These are phyloP conservation scores for Hypoxylon sp. DNA, from an alignment of 2,329 filamentous ascomycete genomes.

Conservation along the genomic window DNA sequence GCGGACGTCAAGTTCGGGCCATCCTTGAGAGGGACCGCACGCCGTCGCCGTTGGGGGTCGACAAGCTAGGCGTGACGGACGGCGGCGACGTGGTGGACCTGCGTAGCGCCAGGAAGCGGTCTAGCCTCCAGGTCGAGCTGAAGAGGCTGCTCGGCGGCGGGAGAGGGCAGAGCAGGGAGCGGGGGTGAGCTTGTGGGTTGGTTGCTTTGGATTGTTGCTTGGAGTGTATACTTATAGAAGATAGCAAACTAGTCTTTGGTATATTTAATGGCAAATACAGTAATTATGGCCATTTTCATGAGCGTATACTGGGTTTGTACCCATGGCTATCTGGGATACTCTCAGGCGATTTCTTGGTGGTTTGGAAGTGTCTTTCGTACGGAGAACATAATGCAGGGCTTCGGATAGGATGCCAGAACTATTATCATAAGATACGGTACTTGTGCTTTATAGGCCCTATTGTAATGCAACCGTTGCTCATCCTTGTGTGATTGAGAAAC, in stretches of 20 bases:
- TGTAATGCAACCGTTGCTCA: neutral
- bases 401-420: no score
- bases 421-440: no score
- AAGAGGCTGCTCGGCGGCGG: conserved; percentile 25
- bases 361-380: no score
- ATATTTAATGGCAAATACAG: neutral
- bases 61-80: conserved; percentile 5
- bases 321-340: no score
- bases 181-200: neutral
- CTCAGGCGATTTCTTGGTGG: no score
- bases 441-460: no score
- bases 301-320: neutral
- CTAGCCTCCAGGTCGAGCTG: conserved; percentile 30
- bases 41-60: conserved; percentile 21
- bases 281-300: neutral
- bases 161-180: neutral
- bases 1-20: neutral
- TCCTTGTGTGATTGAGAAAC: neutral
- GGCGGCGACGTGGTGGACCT: conserved; percentile 19
- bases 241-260: conserved; percentile 5
- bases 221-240: neutral
- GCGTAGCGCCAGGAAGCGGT: conserved; percentile 23
- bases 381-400: no score
- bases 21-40: conserved; percentile 18
- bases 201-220: neutral